phyloP scores from a whole-genome alignment of 2,329 filamentous ascomycete species.

The Aspergillus melleus region DNA sequence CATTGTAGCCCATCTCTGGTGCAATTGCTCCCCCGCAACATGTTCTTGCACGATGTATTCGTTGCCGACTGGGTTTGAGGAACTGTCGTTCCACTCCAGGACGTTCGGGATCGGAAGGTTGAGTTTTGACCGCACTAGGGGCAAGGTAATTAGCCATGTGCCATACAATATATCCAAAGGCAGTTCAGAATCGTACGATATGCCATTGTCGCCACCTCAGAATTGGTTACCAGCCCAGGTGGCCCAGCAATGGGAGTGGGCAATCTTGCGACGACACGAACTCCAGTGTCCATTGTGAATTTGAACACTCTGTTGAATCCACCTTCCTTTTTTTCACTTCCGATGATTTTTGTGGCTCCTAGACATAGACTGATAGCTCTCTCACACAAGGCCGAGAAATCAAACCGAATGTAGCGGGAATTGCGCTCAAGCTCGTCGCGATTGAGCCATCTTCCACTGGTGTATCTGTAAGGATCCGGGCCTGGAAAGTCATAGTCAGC shows the following conservation, averaged over 20 bases:
- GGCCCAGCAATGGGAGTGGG: constrained; percentile 44
- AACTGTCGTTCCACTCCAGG: constrained; percentile 26
- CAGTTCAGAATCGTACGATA: constrained; percentile 35
- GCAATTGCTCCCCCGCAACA: constrained; percentile 20
- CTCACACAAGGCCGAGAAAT: constrained; percentile 41
- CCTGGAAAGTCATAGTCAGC: not conserved
- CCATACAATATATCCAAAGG: not conserved
- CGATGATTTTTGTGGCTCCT: constrained; percentile 36
- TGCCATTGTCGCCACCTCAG: constrained; percentile 50
- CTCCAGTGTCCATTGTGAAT: constrained; percentile 42
- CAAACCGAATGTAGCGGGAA: constrained; percentile 41
- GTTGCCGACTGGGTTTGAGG: constrained; percentile 32
- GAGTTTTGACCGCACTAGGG: constrained; percentile 23
- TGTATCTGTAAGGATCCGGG: constrained; percentile 33
- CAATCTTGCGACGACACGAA: constrained; percentile 43
- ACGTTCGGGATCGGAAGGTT: constrained; percentile 27
- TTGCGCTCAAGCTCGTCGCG: constrained; percentile 41
- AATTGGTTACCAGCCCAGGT: constrained; percentile 39
- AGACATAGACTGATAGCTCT: constrained; percentile 37
- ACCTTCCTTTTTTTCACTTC: constrained; percentile 47
- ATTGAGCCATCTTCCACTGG: constrained; percentile 41
- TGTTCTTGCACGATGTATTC: constrained; percentile 45
- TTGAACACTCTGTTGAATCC: constrained; percentile 49
- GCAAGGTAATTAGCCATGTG: constrained; percentile 5
- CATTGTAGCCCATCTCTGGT: constrained; percentile 36